These are phyloP conservation scores for Ceratocystis destructans DNA, from an alignment of 2,329 filamentous ascomycete species.

Conservation along the genomic window DNA sequence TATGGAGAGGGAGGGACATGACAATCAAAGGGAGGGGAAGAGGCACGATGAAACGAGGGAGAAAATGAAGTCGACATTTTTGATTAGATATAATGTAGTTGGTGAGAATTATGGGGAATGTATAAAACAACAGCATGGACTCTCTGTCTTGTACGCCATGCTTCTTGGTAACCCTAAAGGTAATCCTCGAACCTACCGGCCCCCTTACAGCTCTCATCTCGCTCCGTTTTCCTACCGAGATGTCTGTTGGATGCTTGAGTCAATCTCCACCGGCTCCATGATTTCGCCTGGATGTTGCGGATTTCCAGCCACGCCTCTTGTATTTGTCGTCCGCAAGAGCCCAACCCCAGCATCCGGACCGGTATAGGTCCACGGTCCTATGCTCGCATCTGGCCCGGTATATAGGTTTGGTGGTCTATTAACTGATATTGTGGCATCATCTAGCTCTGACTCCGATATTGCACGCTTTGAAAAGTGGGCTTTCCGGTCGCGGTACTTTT, in stretches of 20 bases:
- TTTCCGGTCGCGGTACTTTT: slow-evolving; percentile 26
- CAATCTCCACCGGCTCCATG: slow-evolving; percentile 41
- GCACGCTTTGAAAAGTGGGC: slow-evolving; percentile 17
- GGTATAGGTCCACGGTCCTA: slow-evolving; percentile 35
- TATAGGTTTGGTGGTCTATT: slow-evolving; percentile 28
- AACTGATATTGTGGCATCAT: slow-evolving; percentile 17
- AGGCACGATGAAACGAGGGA: too few species aligned
- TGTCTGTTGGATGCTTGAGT: slow-evolving; percentile 22
- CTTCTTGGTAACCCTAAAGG: too few species aligned
- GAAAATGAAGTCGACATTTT: too few species aligned
- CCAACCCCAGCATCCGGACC: slow-evolving; percentile 18
- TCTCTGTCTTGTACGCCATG: too few species aligned
- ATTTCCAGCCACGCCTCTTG: slow-evolving; percentile 28
- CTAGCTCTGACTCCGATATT: slow-evolving; percentile 13
- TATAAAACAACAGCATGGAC: too few species aligned
- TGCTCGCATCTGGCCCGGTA: slow-evolving; percentile 31
- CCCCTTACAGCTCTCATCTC: slow-evolving; percentile 26
- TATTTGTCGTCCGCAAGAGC: slow-evolving; percentile 22
- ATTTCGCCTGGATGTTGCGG: slow-evolving; percentile 39
- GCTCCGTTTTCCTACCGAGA: slow-evolving; percentile 19
- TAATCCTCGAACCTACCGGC: too few species aligned
- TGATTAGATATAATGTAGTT: too few species aligned
- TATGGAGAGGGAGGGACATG: too few species aligned
- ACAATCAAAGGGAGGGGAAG: too few species aligned
- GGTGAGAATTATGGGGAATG: too few species aligned